Evolutionary conservation across 768 basidiomycete species (phyloP).

Genomic region (Amanita pseudoporphyria): DNA sequence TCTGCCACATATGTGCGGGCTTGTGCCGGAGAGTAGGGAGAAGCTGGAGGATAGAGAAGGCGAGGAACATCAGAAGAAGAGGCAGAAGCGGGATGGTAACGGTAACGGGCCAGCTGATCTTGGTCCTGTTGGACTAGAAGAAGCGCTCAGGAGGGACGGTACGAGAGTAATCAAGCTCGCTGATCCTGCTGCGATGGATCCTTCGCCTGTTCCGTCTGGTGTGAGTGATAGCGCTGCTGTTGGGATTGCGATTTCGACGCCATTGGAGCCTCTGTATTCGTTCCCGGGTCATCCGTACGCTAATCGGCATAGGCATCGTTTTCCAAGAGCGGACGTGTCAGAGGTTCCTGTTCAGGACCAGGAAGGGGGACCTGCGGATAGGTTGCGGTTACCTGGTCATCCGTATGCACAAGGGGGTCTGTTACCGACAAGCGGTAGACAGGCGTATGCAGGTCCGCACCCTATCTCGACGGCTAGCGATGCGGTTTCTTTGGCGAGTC

Average conservation of each 20-base stretch:
- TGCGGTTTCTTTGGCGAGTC: constrained; percentile 8
- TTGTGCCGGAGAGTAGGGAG: constrained; percentile 8
- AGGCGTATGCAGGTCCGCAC: constrained; percentile 29
- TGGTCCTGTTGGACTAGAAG: constrained; percentile 24
- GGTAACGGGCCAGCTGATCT: neutral
- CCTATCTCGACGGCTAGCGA: constrained; percentile 14
- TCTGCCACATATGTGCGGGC: constrained; percentile 19
- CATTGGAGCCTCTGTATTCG: constrained; percentile 9
- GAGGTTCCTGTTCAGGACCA: too few species aligned
- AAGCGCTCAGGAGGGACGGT: constrained; percentile 27
- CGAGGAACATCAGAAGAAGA: constrained; percentile 11
- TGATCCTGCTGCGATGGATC: constrained; percentile 27
- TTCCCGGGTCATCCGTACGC: constrained; percentile 8
- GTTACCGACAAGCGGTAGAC: constrained; percentile 14
- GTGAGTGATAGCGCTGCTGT: constrained; percentile 21
- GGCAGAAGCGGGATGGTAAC: neutral
- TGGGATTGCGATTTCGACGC: constrained; percentile 28
- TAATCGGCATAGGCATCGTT: constrained; percentile 10
- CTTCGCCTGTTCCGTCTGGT: constrained; percentile 20
- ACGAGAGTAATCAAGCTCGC: constrained; percentile 33
- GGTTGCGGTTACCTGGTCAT: constrained; percentile 28
- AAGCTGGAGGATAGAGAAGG: neutral
- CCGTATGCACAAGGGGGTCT: constrained; percentile 40
- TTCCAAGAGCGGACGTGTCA: neutral
- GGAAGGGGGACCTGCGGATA: constrained; percentile 18